Conservation (phyloP, 345 rosid genomes). For the Clarkia xantiana region DNA sequence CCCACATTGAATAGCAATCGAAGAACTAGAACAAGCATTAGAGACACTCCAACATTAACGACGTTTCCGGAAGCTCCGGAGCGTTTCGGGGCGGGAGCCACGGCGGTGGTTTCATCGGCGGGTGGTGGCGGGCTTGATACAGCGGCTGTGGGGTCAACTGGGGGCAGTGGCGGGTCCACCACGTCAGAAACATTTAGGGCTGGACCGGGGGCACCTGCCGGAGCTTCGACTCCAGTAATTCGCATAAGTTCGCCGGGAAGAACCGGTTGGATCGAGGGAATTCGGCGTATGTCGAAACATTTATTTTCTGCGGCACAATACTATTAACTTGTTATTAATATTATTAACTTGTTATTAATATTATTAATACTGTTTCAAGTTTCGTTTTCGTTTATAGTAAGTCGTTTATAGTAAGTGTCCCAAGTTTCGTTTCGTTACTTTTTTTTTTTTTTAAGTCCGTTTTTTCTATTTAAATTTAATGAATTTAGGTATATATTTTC, state of each 20-base stretch:
- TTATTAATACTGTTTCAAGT: too few species aligned
- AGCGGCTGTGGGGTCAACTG: conserved; percentile 19
- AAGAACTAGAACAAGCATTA: conserved; percentile 20
- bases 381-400: too few species aligned
- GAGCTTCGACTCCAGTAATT: conserved; percentile 16
- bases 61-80: conserved; percentile 17
- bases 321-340: not conserved
- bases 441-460: too few species aligned
- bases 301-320: conserved; percentile 33
- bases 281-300: conserved; percentile 30
- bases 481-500: too few species aligned
- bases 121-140: conserved; percentile 7
- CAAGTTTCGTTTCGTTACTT: too few species aligned
- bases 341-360: too few species aligned
- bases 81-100: conserved; percentile 7
- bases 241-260: conserved; percentile 30
- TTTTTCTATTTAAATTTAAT: too few species aligned
- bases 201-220: conserved; percentile 30
- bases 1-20: conserved; percentile 9
- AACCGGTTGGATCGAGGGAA: conserved; percentile 33
- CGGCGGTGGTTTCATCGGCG: too few species aligned
- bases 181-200: conserved; percentile 33
- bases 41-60: conserved; percentile 19
- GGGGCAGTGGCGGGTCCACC: conserved; percentile 74
- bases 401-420: too few species aligned